Conservation (phyloP, 805 yeast species). For the Ogataea angusta region DNA sequence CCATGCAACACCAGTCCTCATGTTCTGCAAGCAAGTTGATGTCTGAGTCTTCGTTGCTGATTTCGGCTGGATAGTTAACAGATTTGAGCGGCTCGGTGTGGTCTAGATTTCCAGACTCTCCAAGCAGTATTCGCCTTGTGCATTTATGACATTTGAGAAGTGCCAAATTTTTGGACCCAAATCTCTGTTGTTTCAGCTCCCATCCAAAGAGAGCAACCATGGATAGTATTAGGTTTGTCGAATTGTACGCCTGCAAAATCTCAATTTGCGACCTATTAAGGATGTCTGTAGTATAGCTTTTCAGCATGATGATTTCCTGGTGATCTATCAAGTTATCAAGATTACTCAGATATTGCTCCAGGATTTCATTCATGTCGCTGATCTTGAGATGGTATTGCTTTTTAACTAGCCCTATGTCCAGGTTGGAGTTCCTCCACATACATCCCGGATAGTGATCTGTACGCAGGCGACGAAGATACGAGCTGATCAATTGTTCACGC, state of each 20-base stretch:
- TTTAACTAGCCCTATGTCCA: constrained; percentile 17
- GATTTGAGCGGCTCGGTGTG: constrained; percentile 19
- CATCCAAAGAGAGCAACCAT: constrained; percentile 36
- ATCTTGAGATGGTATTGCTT: constrained; percentile 26
- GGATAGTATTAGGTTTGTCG: constrained; percentile 11
- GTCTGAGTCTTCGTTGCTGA: constrained; percentile 14
- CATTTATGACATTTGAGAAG: constrained; percentile 35
- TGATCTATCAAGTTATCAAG: constrained; percentile 15
- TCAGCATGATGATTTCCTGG: constrained; percentile 10
- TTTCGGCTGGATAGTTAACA: constrained; percentile 29
- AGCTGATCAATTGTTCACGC: constrained; percentile 24
- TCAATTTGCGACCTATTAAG: constrained; percentile 17
- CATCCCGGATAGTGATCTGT: constrained; percentile 31
- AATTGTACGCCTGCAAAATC: constrained; percentile 15
- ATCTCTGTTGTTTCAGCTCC: constrained; percentile 31
- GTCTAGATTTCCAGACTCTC: constrained; percentile 11
- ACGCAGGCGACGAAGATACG: constrained; percentile 24
- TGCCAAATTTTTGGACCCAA: constrained; percentile 24
- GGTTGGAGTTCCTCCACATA: constrained; percentile 20
- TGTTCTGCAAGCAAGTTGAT: constrained; percentile 35
- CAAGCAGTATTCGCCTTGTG: constrained; percentile 33
- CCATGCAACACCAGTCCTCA: constrained; percentile 37
- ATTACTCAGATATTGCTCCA: constrained; percentile 16
- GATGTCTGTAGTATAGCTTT: constrained; percentile 23
- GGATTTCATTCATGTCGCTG: constrained; percentile 27